Evolutionary conservation across 192 early-diverging fungal species (phyloP).

Genomic region (Haplosporangium gracile): DNA sequence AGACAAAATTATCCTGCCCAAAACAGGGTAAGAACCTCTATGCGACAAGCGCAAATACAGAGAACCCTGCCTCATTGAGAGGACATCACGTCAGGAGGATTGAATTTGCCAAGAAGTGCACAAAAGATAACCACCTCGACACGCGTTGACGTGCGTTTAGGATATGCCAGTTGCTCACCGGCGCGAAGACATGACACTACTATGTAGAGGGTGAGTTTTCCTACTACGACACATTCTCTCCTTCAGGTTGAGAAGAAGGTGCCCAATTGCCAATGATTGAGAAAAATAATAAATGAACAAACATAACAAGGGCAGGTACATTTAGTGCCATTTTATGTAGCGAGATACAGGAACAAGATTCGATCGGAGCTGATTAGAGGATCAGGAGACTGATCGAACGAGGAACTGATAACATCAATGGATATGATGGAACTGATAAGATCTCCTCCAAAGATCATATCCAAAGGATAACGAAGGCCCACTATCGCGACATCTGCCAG

Average conservation of each 20-base stretch:
- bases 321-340: neutral
- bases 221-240: neutral
- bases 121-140: neutral
- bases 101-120: neutral
- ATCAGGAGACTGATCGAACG: neutral
- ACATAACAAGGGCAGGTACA: too few species aligned
- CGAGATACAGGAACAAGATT: neutral
- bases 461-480: too few species aligned
- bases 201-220: neutral
- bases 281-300: neutral
- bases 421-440: neutral
- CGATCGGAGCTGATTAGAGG: neutral
- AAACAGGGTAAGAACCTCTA: slow-evolving; percentile 17
- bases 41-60: neutral
- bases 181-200: neutral
- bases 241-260: too few species aligned
- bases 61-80: neutral
- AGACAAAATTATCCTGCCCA: slow-evolving; percentile 5
- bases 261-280: too few species aligned
- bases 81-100: neutral
- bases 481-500: too few species aligned
- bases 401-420: neutral
- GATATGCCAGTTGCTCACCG: neutral
- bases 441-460: too few species aligned
- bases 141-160: neutral